A percentile compares a stretch with the other conserved stretches of the same genome.
Conservation (phyloP, 2,329 filamentous ascomycete genomes). For the Pseudogymnoascus sp. region DNA sequence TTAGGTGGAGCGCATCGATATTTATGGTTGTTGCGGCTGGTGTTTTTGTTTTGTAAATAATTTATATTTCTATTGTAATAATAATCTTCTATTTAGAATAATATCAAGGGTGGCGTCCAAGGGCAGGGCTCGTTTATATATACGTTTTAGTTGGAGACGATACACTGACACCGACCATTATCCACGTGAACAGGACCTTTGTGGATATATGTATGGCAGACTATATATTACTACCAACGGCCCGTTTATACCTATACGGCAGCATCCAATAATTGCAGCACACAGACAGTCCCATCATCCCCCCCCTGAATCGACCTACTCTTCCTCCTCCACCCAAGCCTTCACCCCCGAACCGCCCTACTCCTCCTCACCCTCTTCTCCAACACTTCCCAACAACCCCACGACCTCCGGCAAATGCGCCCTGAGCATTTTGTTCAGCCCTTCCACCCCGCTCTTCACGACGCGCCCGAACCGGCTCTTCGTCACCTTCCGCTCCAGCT, state of each 20-base stretch:
- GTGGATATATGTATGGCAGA: background rate
- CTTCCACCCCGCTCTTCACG: conserved; percentile 40
- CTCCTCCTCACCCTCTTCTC: conserved; percentile 16
- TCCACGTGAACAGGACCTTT: background rate
- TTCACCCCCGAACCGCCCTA: background rate
- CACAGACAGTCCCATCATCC: background rate
- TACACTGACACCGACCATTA: background rate
- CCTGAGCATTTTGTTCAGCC: conserved; percentile 50
- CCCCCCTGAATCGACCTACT: background rate
- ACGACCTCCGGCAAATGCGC: conserved; percentile 45
- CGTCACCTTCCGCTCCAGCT: conserved; percentile 50
- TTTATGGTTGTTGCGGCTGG: too few relatives aligned
- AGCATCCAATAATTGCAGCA: background rate
- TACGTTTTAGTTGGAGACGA: background rate
- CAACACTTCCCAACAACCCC: conserved; percentile 38
- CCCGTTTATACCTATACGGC: background rate
- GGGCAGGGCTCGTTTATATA: too few relatives aligned
- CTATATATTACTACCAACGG: background rate
- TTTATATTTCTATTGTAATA: too few relatives aligned
- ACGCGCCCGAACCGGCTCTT: conserved; percentile 56
- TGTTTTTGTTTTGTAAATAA: too few relatives aligned
- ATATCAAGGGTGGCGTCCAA: too few relatives aligned
- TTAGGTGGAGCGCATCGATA: too few relatives aligned
- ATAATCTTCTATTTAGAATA: too few relatives aligned
- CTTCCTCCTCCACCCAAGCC: background rate